These are phyloP conservation scores for Plenodomus biglobosus DNA, from an alignment of 2,329 filamentous ascomycete genomes.

Conservation along the genomic window DNA sequence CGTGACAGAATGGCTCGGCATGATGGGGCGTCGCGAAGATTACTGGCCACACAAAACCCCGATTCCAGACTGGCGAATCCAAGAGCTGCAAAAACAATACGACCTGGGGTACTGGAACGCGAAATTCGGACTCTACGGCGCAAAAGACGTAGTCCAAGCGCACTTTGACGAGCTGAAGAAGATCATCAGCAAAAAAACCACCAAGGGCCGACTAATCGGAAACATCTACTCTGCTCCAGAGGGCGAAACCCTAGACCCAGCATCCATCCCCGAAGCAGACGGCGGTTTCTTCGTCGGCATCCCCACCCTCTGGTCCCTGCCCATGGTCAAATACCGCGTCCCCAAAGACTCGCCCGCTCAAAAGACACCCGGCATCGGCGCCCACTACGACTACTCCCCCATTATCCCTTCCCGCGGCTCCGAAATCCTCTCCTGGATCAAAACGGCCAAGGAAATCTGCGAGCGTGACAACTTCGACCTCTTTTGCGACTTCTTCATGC, in stretches of 20 bases:
- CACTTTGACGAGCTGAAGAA: constrained; percentile 48
- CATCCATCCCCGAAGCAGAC: constrained; percentile 30
- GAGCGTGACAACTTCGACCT: constrained; percentile 49
- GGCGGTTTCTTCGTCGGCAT: constrained; percentile 39
- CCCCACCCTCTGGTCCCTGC: constrained; percentile 34
- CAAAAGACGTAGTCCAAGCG: constrained; percentile 48
- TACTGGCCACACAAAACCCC: constrained; percentile 50
- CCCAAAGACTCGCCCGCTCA: constrained; percentile 13
- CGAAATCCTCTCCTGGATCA: constrained; percentile 48
- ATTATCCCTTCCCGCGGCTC: constrained; percentile 42
- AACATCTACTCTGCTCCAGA: constrained; percentile 45
- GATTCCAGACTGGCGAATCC: constrained; percentile 51
- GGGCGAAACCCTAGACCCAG: constrained; percentile 46
- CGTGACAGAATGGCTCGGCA: constrained; percentile 51
- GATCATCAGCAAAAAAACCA: constrained; percentile 41
- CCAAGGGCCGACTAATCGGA: constrained; percentile 44
- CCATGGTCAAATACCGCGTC: constrained; percentile 38
- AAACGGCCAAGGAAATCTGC: constrained; percentile 46
- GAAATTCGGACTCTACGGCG: constrained; percentile 51
- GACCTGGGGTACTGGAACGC: constrained; percentile 51
- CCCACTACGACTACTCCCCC: constrained; percentile 38
- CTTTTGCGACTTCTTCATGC: constrained; percentile 54
- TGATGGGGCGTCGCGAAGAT: constrained; percentile 48
- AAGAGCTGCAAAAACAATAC: constrained; percentile 48
- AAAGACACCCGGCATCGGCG: constrained; percentile 28